Base-by-base conservation (phyloP, 257 asterid genomes). In the Ballota nigra region DNA sequence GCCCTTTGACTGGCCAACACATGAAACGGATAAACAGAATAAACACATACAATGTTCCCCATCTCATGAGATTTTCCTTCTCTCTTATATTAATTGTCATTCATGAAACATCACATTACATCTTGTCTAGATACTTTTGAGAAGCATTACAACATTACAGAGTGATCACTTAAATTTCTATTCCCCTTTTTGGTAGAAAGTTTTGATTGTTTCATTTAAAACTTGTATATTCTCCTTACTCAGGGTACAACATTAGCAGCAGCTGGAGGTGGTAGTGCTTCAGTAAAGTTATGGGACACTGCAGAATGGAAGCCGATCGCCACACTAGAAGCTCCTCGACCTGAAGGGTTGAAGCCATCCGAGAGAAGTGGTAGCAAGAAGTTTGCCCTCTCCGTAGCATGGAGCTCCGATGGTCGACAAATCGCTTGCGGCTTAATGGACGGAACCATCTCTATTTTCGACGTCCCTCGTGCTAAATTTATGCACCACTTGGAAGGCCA, bases 251-350 rank as follows among this genome's bases (percentile, higher is more conserved):
- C 87, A n/a, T 85, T 95, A 20, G 99, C 98, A 3, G 98, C 92
- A 76, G 98, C 99, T 22, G 99, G 99, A 79, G 99, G 99, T 29
- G 90, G 99, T 51, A 92, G 99, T 68, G 92, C 96, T 64, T 92
- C 98, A 12, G 90, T 92, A 66, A 95, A 95, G 79, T 84, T 95
- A 20, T 95, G 97, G 97, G 97, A 92, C 66, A 95, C 98, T 23
- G 86, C 91, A 7, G 86, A 83, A 31, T 95, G 99, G 99, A 88
- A 85, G 72, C 80, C 80, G 4, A 71, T 79, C 10, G 84, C 87
- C 43, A 86, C 98, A 11, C 76, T 92, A 58, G 89, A 96, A 58
- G 85, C 91, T 52, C 99, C 99, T 45, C 92, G 91, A 26, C 92
- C 96, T 8, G 99, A 90, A 85, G 87, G 87, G 38, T 43, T 75